phyloP scores from a whole-genome alignment of 257 asterid genomes.

The Verbena officinalis region DNA sequence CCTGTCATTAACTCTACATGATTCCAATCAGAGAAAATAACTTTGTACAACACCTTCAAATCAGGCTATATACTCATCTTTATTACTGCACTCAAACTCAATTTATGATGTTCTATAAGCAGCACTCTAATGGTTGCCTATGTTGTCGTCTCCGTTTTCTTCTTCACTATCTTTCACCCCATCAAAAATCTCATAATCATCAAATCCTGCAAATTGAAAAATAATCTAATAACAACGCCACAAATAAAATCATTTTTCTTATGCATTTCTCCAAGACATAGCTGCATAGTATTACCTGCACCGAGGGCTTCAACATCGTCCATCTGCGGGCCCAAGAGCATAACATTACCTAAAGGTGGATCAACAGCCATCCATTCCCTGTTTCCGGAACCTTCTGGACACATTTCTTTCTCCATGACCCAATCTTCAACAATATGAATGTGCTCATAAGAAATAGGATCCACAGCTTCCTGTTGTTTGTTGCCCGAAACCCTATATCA shows the following conservation, averaged over 20 bases:
- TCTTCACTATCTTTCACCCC: conserved; percentile 70
- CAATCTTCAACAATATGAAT: conserved; percentile 66
- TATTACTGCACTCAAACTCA: conserved; percentile 18
- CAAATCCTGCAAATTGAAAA: conserved; percentile 67
- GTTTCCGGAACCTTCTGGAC: conserved; percentile 48
- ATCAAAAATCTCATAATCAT: conserved; percentile 74
- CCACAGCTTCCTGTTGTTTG: conserved; percentile 50
- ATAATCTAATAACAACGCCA: not conserved
- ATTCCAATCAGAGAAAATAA: not conserved
- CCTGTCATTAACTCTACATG: no score
- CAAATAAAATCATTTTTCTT: not conserved
- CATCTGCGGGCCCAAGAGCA: conserved; percentile 52
- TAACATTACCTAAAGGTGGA: conserved; percentile 66
- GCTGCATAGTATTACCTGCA: conserved; percentile 56
- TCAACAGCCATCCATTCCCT: conserved; percentile 81
- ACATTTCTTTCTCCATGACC: conserved; percentile 57
- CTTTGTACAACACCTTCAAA: conserved; percentile 22
- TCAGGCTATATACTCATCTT: conserved; percentile 18
- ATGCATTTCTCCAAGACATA: conserved; percentile 11
- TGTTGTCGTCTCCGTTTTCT: conserved; percentile 52
- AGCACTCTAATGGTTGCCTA: conserved; percentile 32
- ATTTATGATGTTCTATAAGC: conserved; percentile 1
- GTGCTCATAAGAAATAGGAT: conserved; percentile 74
- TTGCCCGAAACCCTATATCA: conserved; percentile 44
- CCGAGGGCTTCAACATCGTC: conserved; percentile 83